Evolutionary conservation across 768 basidiomycete species (phyloP), one percentile per base, ranked within the genome.

Genomic region (Mycena latifolia): DNA sequence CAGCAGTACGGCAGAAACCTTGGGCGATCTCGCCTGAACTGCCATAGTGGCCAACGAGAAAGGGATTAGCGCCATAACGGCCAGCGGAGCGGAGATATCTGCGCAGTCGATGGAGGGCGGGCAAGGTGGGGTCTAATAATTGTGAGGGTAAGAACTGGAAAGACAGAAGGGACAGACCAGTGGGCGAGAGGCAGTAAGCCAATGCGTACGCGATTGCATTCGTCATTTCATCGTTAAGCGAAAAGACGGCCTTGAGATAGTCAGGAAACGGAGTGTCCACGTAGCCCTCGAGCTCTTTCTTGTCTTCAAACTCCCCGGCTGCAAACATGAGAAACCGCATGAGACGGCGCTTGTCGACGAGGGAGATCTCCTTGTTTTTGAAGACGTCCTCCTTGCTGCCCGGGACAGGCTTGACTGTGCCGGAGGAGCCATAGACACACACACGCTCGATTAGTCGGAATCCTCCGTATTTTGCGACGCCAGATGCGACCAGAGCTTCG

Each of bases 41-140:
- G 20, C 97, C 97, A 75, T 98, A 98, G 70, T 98, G 95, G 0
- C 95, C 95, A n/a, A 99, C 84, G 18, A 99, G 86, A 79, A 95
- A 98, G 2, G 96, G 89, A 77, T 85, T 76, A 4, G 84, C 73
- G 3, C 96, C 96, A 73, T 98, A 98, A 31, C 94, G 85, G 3
- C 96, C 96, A 20, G 88, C 78, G 0, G 95, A 94, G 52, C 84
- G 89, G 17, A 98, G 82, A 74, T 93, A 95, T 25, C 82, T 78
- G 9, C 89, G 87, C 14, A 96, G 79, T 9, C 96, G 89, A n/a
- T 77, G 76, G 10, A 99, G 78, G 2, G 92, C 87, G 1, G 85
- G 83, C 10, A 88, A 73, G 1, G 92, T 89, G 2, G 84, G 79
- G 54, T 98, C 96, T 95, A 18, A 28, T 47, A n/a, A 41, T 29